Percentiles rank a stretch among this genome's conserved stretches.
Conservation (phyloP, 192 early-diverging fungal species). For the Neocallimastix lanati region DNA sequence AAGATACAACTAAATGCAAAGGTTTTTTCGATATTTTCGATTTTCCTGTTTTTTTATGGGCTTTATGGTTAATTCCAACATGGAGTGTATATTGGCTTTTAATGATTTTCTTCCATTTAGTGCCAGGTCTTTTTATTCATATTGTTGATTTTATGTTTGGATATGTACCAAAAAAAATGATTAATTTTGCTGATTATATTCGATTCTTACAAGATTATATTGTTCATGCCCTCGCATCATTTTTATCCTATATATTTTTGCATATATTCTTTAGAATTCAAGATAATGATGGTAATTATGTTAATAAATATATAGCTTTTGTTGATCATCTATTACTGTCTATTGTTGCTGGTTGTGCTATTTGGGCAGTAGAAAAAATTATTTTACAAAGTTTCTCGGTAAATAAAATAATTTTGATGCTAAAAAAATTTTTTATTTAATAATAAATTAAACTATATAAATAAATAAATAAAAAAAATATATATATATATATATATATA, state of each 20-base stretch:
- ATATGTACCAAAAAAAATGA: background rate
- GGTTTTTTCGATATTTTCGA: background rate
- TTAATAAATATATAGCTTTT: background rate
- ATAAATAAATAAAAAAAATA: no score
- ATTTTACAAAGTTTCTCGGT: constrained; percentile 15
- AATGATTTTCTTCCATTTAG: background rate
- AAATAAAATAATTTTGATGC: no score
- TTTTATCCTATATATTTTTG: background rate
- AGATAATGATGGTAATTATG: background rate
- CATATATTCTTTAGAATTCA: background rate
- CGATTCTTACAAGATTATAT: background rate
- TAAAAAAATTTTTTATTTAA: no score
- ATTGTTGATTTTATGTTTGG: background rate
- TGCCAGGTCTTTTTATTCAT: background rate
- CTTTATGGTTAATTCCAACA: background rate
- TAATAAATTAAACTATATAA: no score
- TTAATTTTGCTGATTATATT: background rate
- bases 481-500: no score
- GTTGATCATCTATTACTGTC: background rate
- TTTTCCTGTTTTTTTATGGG: background rate
- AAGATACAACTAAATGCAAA: no score
- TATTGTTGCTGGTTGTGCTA: constrained; percentile 20
- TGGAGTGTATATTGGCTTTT: background rate
- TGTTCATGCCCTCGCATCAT: background rate
- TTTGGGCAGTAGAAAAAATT: constrained; percentile 39